Conservation (phyloP, 345 rosid species). For the Salix dunnii region DNA sequence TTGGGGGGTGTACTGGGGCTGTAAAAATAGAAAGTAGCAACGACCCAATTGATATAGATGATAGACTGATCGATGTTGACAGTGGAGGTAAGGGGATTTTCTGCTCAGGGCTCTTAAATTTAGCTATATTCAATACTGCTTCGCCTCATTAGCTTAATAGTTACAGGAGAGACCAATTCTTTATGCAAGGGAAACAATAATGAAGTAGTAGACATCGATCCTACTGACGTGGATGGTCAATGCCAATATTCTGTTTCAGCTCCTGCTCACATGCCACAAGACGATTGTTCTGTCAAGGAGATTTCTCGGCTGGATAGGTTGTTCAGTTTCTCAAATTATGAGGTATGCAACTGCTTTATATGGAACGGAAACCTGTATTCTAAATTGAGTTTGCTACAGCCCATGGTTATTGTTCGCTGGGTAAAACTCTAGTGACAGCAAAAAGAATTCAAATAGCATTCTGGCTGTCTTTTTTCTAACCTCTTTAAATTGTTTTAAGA, state of each 20-base stretch:
- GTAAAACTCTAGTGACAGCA: slow-evolving; percentile 2
- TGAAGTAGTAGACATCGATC: slow-evolving; percentile 16
- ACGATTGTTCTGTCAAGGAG: slow-evolving; percentile 7
- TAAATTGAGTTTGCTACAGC: background rate
- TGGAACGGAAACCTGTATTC: background rate
- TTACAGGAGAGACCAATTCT: slow-evolving; percentile 8
- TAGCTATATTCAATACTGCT: background rate
- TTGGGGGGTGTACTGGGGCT: slow-evolving; percentile 9
- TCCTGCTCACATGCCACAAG: slow-evolving; percentile 9
- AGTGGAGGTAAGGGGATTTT: slow-evolving; percentile 11
- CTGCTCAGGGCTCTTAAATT: background rate
- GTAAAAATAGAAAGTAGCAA: slow-evolving; percentile 4
- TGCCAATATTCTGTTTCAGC: slow-evolving; percentile 4
- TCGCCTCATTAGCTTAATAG: slow-evolving; percentile 1
- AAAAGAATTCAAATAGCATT: background rate
- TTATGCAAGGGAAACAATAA: slow-evolving; percentile 8
- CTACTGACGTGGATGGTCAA: slow-evolving; percentile 4
- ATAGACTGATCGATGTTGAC: slow-evolving; percentile 23
- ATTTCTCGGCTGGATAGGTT: slow-evolving; percentile 17
- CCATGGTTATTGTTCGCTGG: background rate
- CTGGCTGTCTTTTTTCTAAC: background rate
- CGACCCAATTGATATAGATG: slow-evolving; percentile 9
- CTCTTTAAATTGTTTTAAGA: background rate
- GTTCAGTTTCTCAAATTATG: slow-evolving; percentile 21
- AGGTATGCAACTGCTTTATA: slow-evolving; percentile 16